Conservation (phyloP, 139 green algal species). For the Pleodorina starrii region DNA sequence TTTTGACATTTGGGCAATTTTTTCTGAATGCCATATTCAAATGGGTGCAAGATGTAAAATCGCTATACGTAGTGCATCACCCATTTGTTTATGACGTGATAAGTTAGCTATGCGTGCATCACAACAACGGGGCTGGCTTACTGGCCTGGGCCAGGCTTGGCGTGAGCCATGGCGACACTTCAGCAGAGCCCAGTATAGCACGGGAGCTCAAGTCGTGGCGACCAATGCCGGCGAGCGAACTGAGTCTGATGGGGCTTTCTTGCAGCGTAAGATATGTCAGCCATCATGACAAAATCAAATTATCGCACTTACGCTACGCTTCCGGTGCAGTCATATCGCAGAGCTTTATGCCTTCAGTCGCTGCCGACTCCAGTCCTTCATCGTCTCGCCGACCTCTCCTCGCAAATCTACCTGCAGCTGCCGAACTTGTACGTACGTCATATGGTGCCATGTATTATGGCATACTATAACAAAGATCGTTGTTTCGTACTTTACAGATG, state of each 20-base stretch:
- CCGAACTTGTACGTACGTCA: neutral
- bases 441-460: no score
- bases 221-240: neutral
- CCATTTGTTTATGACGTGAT: no score
- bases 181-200: neutral
- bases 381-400: neutral
- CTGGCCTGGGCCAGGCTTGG: constrained; percentile 9
- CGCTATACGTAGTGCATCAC: no score
- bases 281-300: neutral
- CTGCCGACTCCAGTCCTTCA: neutral
- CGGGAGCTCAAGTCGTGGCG: neutral
- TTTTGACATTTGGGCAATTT: no score
- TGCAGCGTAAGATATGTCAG: neutral
- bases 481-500: neutral
- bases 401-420: constrained; percentile 3
- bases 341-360: neutral
- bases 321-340: neutral
- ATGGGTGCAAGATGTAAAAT: no score
- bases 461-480: neutral
- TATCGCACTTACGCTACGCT: neutral
- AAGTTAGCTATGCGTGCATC: no score
- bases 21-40: no score
- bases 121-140: no score
- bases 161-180: neutral
- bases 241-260: neutral